phyloP scores from a whole-genome alignment of 805 yeast genomes.

The Schizosaccharomyces osmophilus region DNA sequence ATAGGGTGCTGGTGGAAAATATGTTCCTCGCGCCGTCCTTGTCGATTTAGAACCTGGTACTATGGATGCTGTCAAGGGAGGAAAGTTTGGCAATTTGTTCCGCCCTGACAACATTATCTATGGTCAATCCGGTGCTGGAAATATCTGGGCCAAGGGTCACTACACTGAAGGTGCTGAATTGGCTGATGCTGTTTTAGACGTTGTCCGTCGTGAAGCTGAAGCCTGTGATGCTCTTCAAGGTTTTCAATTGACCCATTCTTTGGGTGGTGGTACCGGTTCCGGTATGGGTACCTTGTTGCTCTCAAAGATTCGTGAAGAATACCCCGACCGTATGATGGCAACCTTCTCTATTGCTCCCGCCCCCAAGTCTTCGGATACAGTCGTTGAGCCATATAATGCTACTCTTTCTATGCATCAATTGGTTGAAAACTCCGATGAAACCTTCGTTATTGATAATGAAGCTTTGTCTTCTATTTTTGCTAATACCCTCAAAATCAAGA shows the following conservation, averaged over 20 bases:
- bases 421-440: constrained; percentile 76
- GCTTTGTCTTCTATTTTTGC: constrained; percentile 79
- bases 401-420: constrained; percentile 79
- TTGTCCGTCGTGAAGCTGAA: constrained; percentile 82
- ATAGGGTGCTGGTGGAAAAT: constrained; percentile 51
- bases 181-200: constrained; percentile 77
- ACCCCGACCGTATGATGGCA: constrained; percentile 90
- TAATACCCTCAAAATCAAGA: constrained; percentile 55
- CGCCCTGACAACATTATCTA: constrained; percentile 80
- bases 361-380: constrained; percentile 78
- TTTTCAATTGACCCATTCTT: constrained; percentile 66
- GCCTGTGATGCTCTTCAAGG: constrained; percentile 86
- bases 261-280: constrained; percentile 91
- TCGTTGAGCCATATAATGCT: constrained; percentile 87
- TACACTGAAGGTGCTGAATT: constrained; percentile 93
- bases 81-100: constrained; percentile 56
- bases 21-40: constrained; percentile 82
- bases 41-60: constrained; percentile 93
- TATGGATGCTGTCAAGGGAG: constrained; percentile 59
- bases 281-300: constrained; percentile 87
- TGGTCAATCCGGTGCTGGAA: constrained; percentile 87
- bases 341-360: constrained; percentile 90
- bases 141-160: constrained; percentile 94
- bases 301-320: constrained; percentile 73
- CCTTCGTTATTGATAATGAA: constrained; percentile 87